Percentiles rank a stretch among this genome's conserved stretches.
phyloP scores from a whole-genome alignment of 495 filamentous ascomycete genomes.

The Aspergillus bridgeri region DNA sequence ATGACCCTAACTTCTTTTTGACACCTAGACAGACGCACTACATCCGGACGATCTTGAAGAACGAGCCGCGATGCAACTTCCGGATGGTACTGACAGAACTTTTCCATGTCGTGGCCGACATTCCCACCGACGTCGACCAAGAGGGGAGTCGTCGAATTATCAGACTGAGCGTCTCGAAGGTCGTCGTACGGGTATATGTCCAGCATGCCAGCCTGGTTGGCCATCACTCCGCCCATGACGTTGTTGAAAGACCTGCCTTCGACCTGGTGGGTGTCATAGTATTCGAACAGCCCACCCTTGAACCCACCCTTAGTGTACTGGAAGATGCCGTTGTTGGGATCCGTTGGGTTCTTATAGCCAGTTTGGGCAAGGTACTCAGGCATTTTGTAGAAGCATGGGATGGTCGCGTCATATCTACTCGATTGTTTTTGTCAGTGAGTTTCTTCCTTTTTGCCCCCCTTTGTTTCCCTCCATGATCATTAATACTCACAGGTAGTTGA shows the following conservation, averaged over 20 bases:
- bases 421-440: too few relatives aligned
- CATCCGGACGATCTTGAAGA: neutral
- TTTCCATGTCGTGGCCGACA: neutral
- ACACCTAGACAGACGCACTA: neutral
- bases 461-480: neutral
- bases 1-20: neutral
- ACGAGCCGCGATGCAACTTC: neutral
- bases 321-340: slow-evolving; percentile 7
- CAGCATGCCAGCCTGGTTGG: slow-evolving; percentile 7
- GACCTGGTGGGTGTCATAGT: slow-evolving; percentile 3
- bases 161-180: neutral
- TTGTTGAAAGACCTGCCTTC: slow-evolving; percentile 10
- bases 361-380: slow-evolving; percentile 7
- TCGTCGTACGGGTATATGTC: slow-evolving; percentile 6
- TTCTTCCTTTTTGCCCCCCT: too few relatives aligned
- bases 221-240: slow-evolving; percentile 10
- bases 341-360: neutral
- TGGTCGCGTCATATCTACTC: slow-evolving; percentile 2
- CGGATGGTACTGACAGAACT: neutral
- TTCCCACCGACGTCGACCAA: neutral
- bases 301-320: slow-evolving; percentile 6
- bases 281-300: slow-evolving; percentile 3
- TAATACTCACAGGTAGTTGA: slow-evolving; percentile 6
- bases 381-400: slow-evolving; percentile 5
- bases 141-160: neutral